Evolutionary conservation across 1,284 basidiomycete species (phyloP).

Genomic region (Phenoliferia sp.): DNA sequence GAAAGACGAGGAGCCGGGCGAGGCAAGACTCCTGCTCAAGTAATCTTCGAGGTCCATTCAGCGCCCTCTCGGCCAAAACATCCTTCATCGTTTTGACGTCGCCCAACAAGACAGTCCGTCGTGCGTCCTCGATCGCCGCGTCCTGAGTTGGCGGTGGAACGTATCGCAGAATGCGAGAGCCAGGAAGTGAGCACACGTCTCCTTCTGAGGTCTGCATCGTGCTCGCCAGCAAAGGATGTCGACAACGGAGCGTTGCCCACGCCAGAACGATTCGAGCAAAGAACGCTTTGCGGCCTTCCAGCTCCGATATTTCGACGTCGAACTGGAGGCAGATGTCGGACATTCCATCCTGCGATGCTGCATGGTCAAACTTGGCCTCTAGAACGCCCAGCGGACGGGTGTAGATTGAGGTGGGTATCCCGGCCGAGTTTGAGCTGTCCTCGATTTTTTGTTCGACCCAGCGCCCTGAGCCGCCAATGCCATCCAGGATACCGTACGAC

Average conservation of each 20-base stretch:
- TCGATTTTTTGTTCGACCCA: no score
- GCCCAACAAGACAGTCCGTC: conserved; percentile 5
- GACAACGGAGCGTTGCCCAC: conserved; percentile 12
- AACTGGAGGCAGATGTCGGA: conserved; percentile 18
- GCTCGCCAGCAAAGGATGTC: conserved; percentile 10
- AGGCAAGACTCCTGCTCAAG: conserved; percentile 9
- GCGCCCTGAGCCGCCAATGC: no score
- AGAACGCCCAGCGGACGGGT: conserved; percentile 14
- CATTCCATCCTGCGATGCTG: conserved; percentile 1
- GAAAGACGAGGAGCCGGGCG: conserved; percentile 13
- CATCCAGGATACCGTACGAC: no score
- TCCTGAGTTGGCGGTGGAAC: background rate
- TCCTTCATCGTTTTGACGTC: background rate
- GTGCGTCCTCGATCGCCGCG: conserved; percentile 5
- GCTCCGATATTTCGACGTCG: background rate
- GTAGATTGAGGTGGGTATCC: background rate
- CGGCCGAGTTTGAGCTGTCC: background rate
- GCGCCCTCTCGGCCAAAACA: background rate
- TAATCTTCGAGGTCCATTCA: conserved; percentile 17
- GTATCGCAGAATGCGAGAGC: conserved; percentile 1
- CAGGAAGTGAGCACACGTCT: background rate
- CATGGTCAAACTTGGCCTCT: conserved; percentile 23
- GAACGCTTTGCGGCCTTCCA: background rate
- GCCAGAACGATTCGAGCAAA: conserved; percentile 5
- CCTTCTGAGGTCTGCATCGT: background rate